Evolutionary conservation across 768 basidiomycete species (phyloP).

Genomic region (Solioccasus polychromus): DNA sequence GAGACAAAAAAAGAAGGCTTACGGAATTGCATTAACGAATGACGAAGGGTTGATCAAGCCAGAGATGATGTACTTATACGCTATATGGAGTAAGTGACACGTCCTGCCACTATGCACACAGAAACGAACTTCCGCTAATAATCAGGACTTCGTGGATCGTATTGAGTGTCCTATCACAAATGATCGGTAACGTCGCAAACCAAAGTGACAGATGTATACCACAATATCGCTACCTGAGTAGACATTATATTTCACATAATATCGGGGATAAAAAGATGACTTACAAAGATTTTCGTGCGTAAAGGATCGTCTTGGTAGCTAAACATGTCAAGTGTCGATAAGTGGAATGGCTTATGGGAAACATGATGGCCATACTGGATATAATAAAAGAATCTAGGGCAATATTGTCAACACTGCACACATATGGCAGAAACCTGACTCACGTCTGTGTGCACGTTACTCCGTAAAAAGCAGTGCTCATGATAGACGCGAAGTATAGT

Average conservation of each 20-base stretch:
- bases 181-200: neutral
- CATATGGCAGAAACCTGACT: neutral
- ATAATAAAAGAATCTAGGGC: slow-evolving; percentile 5
- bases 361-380: neutral
- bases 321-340: neutral
- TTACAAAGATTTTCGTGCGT: slow-evolving; percentile 6
- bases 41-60: neutral
- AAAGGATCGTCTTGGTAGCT: slow-evolving; percentile 5
- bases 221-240: slow-evolving; percentile 2
- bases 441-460: slow-evolving; percentile 9
- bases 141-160: slow-evolving; percentile 6
- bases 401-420: neutral
- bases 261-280: neutral
- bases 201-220: neutral
- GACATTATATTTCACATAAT: neutral
- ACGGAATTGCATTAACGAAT: neutral
- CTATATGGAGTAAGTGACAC: neutral
- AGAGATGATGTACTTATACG: slow-evolving; percentile 2
- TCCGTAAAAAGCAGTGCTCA: slow-evolving; percentile 7
- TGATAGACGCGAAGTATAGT: neutral
- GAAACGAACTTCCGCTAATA: slow-evolving; percentile 6
- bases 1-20: neutral
- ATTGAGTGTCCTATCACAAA: neutral
- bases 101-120: neutral
- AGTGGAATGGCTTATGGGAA: neutral